Evolutionary conservation across 257 asterid species (phyloP), one percentile per base, ranked within the genome.

Genomic region (Henckelia pumila): DNA sequence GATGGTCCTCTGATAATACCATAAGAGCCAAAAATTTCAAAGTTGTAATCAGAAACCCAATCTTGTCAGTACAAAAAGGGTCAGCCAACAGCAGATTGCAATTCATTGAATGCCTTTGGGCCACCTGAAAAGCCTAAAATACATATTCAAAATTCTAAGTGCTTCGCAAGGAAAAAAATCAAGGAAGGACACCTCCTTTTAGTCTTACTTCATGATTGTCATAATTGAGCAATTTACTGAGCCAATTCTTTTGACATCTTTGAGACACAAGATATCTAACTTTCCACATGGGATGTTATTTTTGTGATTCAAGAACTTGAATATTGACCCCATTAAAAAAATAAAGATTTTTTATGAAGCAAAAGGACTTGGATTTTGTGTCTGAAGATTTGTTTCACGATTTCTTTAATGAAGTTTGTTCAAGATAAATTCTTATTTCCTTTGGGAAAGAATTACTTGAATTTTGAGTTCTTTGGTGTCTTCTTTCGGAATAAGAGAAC

Each of bases 11-110:
- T 56, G 68, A 65, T 73, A 58, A 44, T 76, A 71, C 66, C 56
- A 67, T 57, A 67, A 67, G 60, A 72, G 77, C 70, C 85, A 69
- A 69, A 59, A 69, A 26, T 64, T 71, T 76, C 70, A 75, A 73
- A 73, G 73, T 76, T 66, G 76, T 70, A 30, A 65, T 73, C 33
- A 72, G 73, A 69, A 73, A 70, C 40, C 67, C 69, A 78, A 78
- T 78, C 66, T 59, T 78, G 80, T 76, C 82, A 78, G 79, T 62
- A 49, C 68, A 70, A 50, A 58, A 69, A 67, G 77, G 68, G 71
- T 65, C 77, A 79, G 61, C 69, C 77, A 61, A 55, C 71, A 78
- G 68, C 66, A 77, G 71, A 66, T 37, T 63, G 55, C 23, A 57
- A 59, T 58, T 68, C 70, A 69, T 40, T 76, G 66, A 76, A 58